Evolutionary conservation across 345 rosid species (phyloP), one percentile per base, ranked within the genome.

Genomic region (Linum usitatissimum): DNA sequence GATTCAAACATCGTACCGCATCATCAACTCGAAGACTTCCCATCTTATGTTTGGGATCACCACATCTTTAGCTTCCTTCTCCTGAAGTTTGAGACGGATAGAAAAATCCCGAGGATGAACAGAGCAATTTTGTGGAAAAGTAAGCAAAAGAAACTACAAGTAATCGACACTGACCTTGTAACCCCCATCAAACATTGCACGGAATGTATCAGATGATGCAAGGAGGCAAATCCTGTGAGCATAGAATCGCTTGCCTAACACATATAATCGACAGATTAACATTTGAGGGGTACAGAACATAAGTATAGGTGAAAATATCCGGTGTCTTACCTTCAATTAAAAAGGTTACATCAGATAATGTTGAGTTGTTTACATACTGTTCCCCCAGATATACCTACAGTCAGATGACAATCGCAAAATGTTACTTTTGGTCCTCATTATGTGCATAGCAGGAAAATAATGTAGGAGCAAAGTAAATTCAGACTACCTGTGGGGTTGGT

Each of bases 171-270:
- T 83, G 67, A 85, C 91, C 84, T 78, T 72, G 75, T 87, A 87
- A 51, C 81, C 83, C 45, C 89, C 91, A 69, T 85, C 91, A 60
- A 87, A 87, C 95, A 87, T 85, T 62, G 95, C 95, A 61, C 86
- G 87, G 19, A 85, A 87, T 45, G 80, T 81, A 67, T 87, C 95
- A 6, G 91, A 87, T 19, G 91, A 83, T 71, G 87, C 95, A 71
- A 87, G 87, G 67, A 87, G 75, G 64, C 95, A 77, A 57, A 83
- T 83, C 74, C 81, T 80, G 72, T 87, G 91, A 42, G 89, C 91
- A 68, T 73, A 80, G 81, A 87, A 85, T 42, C 71, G 71, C 74
- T 81, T 76, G 60, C 91, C 95, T 85, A 70, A 42, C 18, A 64
- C 60, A 34, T 34, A 34, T 34, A 23, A 45, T 10, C 4, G 17